These are phyloP conservation scores for Collybia mongolica DNA, from an alignment of 768 basidiomycete species.

Conservation along the genomic window DNA sequence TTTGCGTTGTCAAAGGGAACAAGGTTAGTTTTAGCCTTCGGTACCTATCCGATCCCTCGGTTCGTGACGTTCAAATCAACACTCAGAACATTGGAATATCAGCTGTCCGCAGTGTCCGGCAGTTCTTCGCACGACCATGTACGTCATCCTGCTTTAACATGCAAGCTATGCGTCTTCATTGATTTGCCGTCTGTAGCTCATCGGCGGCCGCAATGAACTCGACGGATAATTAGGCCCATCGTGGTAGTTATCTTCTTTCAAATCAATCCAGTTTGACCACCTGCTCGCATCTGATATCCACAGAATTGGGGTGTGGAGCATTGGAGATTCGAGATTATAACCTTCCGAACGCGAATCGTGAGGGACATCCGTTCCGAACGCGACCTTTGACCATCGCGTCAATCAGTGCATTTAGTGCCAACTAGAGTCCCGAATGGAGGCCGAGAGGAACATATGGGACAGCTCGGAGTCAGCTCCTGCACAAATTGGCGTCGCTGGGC, in stretches of 20 bases:
- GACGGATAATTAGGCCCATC: conserved; percentile 52
- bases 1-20: conserved; percentile 48
- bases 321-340: conserved; percentile 54
- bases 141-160: neutral
- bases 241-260: conserved; percentile 31
- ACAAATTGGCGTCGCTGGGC: conserved; percentile 56
- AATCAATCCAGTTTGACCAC: neutral
- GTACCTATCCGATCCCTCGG: conserved; percentile 6
- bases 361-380: conserved; percentile 28
- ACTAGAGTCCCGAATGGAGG: conserved; percentile 60
- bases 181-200: conserved; percentile 33
- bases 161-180: neutral
- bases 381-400: neutral
- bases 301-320: conserved; percentile 59
- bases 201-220: conserved; percentile 51
- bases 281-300: neutral
- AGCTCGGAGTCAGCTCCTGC: conserved; percentile 58
- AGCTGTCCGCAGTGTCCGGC: conserved; percentile 50
- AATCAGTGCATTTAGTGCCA: conserved; percentile 36
- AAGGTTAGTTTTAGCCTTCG: conserved; percentile 21
- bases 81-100: conserved; percentile 54
- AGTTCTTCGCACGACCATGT: conserved; percentile 47
- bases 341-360: conserved; percentile 58
- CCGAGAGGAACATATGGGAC: conserved; percentile 56
- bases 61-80: conserved; percentile 46